Base-by-base conservation (phyloP, 2,329 filamentous ascomycete genomes). In the Talaromyces sp. region DNA sequence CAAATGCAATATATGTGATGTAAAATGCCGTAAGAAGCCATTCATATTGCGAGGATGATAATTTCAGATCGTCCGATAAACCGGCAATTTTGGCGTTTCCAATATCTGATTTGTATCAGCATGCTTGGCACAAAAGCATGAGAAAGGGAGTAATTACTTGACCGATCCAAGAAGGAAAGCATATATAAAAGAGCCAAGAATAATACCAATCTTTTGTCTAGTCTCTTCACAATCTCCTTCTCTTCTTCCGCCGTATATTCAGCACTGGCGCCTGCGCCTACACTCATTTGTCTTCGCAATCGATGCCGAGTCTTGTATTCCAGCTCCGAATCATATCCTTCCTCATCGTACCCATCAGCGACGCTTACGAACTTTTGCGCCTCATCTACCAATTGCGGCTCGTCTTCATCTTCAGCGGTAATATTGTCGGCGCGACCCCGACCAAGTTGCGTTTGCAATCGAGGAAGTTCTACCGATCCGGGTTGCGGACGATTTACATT, bases 141-240 rank as follows among this genome's bases (percentile, higher is more conserved):
- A 24, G 31, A 13, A 9, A n/a, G 10, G 1, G n/a, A 54, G 64
- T 27, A 65, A 80, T 84, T 81, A 93, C 91, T 96, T 19, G 91
- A 93, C 69, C 93, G 85, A 76, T 97, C 93, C 69, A 97, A 79
- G 74, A 96, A 97, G 68, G 89, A 90, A 67, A 97, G 81, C 82
- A 96, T 85, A 74, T 95, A 97, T 13, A 97, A 83, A 66, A 94
- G 75, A 11, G 91, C 90, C 68, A 97, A 84, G 74, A 97, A 96
- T 0, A 91, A 75, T 6, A 96, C 91, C 62, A 97, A 83, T 68
- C 85, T 86, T 64, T 86, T 83, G 75, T 97, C 93, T 70, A 97
- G 87, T 78, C 91, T 93, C 72, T 82, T 83, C 64, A 93, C 83
- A 9, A 96, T 88, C 3, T 82, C 81, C 24, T 76, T 79, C 73